Percentiles rank a stretch among this genome's conserved stretches.
phyloP scores from a whole-genome alignment of 2,329 filamentous ascomycete species.

The Diplocarpon mali region DNA sequence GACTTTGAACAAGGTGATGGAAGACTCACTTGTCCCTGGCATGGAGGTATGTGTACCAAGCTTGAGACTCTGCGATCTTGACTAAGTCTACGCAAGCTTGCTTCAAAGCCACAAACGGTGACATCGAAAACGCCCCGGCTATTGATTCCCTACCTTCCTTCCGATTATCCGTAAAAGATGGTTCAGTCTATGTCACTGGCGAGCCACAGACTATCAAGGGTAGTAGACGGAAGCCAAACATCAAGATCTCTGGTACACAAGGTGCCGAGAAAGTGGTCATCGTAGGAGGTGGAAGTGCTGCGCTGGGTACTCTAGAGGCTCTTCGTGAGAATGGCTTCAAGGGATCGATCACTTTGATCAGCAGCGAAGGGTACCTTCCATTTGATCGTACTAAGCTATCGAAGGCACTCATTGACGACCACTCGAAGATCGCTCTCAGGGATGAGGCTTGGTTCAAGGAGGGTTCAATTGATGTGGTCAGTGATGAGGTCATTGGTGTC shows the following conservation, averaged over 20 bases:
- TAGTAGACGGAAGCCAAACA: slow-evolving; percentile 60
- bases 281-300: slow-evolving; percentile 78
- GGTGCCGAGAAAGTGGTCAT: slow-evolving; percentile 62
- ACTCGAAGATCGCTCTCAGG: slow-evolving; percentile 66
- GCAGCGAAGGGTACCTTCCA: slow-evolving; percentile 72
- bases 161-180: slow-evolving; percentile 68
- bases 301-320: slow-evolving; percentile 70
- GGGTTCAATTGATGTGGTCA: slow-evolving; percentile 44
- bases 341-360: slow-evolving; percentile 72
- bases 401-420: slow-evolving; percentile 79
- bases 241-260: slow-evolving; percentile 52
- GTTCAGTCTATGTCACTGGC: slow-evolving; percentile 72
- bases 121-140: slow-evolving; percentile 90
- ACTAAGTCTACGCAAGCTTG: slow-evolving; percentile 49
- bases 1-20: slow-evolving; percentile 42
- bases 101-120: slow-evolving; percentile 80
- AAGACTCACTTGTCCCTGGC: slow-evolving; percentile 87
- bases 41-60: slow-evolving; percentile 55
- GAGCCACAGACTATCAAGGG: slow-evolving; percentile 70
- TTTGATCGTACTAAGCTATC: slow-evolving; percentile 94
- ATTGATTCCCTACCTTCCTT: slow-evolving; percentile 79
- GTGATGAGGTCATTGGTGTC: slow-evolving; percentile 58
- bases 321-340: slow-evolving; percentile 72
- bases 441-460: slow-evolving; percentile 66
- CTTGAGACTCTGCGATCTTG: not conserved